These are phyloP conservation scores for Paramecium octaurelia DNA, from an alignment of 73 alveolate species.

Conservation along the genomic window DNA sequence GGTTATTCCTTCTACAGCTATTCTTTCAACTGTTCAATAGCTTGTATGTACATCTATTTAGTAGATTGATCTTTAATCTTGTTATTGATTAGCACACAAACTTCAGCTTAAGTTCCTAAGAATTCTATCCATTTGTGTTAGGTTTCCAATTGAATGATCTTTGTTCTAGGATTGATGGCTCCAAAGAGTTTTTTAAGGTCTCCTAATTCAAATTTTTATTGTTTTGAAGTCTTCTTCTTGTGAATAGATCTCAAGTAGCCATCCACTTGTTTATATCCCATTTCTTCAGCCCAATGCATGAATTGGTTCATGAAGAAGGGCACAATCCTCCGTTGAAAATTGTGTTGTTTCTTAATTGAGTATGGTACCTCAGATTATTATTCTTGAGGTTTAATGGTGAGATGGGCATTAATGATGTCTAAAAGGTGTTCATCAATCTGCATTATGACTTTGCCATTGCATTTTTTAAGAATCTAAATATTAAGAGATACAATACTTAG, in stretches of 20 bases:
- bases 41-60: conserved; percentile 6
- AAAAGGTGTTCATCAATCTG: background rate
- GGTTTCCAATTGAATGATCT: background rate
- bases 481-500: background rate
- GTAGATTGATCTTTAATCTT: conserved; percentile 13
- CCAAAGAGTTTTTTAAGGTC: conserved; percentile 37
- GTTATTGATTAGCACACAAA: conserved; percentile 18
- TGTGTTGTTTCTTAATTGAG: background rate
- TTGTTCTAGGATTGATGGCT: conserved; percentile 41
- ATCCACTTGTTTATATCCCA: conserved; percentile 45
- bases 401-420: background rate
- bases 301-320: conserved; percentile 40
- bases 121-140: conserved; percentile 32
- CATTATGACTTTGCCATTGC: background rate
- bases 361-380: background rate
- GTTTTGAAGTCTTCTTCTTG: conserved; percentile 22
- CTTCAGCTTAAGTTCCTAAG: conserved; percentile 34
- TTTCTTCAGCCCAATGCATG: conserved; percentile 49
- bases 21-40: background rate
- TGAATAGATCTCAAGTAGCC: conserved; percentile 32
- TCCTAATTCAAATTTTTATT: conserved; percentile 46
- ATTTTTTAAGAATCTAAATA: background rate
- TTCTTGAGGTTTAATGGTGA: background rate
- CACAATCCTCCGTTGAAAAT: conserved; percentile 11
- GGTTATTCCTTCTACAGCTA: background rate